Conservation (phyloP, 2,329 filamentous ascomycete species). For the Escovopsis sp. region DNA sequence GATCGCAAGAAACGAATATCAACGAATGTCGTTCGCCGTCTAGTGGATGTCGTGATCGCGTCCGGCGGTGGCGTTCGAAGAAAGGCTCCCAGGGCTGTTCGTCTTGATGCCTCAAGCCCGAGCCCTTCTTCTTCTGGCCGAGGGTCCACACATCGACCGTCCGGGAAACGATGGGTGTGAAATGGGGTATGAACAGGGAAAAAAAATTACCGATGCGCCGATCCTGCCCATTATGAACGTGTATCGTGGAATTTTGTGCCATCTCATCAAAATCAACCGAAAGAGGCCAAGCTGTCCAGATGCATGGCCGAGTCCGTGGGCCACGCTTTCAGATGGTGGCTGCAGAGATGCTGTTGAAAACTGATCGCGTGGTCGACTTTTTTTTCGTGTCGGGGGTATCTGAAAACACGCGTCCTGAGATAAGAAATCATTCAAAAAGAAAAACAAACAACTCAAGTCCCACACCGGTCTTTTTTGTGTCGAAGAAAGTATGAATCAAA, state of each 20-base stretch:
- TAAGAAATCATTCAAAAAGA: constrained; percentile 18
- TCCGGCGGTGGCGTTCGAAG: background rate
- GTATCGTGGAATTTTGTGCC: constrained; percentile 8
- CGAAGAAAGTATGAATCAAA: constrained; percentile 3
- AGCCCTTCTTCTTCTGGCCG: background rate
- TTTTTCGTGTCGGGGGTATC: constrained; percentile 26
- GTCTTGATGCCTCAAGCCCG: background rate
- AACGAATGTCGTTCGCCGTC: constrained; percentile 1
- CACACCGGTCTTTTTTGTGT: constrained; percentile 5
- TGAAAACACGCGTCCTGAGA: constrained; percentile 18
- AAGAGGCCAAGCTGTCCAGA: constrained; percentile 1
- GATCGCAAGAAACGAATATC: constrained; percentile 2
- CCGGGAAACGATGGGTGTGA: background rate
- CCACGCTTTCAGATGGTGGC: constrained; percentile 1
- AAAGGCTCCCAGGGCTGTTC: background rate
- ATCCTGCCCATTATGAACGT: constrained; percentile 20
- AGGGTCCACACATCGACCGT: background rate
- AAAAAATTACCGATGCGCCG: constrained; percentile 13
- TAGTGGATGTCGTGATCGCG: background rate
- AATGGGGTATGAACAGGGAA: background rate
- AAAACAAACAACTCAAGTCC: constrained; percentile 14
- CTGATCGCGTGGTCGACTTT: constrained; percentile 16
- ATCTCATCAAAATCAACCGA: constrained; percentile 3
- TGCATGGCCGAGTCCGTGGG: background rate
- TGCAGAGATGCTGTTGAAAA: constrained; percentile 9